A percentile compares a stretch with the other conserved stretches of the same genome.
Conservation (phyloP, 1,284 basidiomycete genomes). For the Exsudoporus floridanus region DNA sequence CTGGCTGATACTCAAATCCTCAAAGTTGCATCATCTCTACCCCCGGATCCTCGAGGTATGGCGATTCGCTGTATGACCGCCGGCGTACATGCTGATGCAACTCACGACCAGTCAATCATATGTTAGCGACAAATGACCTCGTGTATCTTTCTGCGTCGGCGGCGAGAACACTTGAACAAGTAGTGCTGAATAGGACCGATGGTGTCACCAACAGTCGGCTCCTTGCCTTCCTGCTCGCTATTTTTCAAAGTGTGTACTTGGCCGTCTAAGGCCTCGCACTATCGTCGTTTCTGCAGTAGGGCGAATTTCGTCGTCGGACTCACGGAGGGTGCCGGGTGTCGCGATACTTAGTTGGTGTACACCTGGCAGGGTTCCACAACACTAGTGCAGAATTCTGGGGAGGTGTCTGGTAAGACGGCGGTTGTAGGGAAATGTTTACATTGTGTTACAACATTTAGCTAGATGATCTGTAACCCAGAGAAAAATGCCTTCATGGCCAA, state of each 20-base stretch:
- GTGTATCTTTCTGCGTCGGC: conserved; percentile 13
- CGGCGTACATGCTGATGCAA: conserved; percentile 21
- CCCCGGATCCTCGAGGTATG: conserved; percentile 8
- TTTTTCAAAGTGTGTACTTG: conserved; percentile 17
- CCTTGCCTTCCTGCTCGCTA: conserved; percentile 11
- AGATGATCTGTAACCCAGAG: neutral
- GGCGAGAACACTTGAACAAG: conserved; percentile 18
- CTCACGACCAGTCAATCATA: conserved; percentile 15
- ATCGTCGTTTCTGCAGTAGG: conserved; percentile 14
- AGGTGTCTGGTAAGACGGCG: neutral
- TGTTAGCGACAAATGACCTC: conserved; percentile 23
- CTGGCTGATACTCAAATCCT: conserved; percentile 12
- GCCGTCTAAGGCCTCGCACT: conserved; percentile 19
- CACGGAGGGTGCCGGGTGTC: conserved; percentile 22
- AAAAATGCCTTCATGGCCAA: neutral
- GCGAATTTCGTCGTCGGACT: conserved; percentile 22
- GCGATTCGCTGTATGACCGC: conserved; percentile 17
- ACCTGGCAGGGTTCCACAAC: conserved; percentile 3
- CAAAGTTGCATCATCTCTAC: conserved; percentile 17
- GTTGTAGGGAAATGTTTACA: neutral
- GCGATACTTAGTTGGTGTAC: conserved; percentile 22
- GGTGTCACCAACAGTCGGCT: conserved; percentile 27
- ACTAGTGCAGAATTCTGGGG: neutral
- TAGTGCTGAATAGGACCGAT: conserved; percentile 18
- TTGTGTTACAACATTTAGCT: neutral